Percentiles rank a stretch among this genome's conserved stretches.
These are phyloP conservation scores for Babesia bigemina DNA, from an alignment of 169 alveolate species.

Conservation along the genomic window DNA sequence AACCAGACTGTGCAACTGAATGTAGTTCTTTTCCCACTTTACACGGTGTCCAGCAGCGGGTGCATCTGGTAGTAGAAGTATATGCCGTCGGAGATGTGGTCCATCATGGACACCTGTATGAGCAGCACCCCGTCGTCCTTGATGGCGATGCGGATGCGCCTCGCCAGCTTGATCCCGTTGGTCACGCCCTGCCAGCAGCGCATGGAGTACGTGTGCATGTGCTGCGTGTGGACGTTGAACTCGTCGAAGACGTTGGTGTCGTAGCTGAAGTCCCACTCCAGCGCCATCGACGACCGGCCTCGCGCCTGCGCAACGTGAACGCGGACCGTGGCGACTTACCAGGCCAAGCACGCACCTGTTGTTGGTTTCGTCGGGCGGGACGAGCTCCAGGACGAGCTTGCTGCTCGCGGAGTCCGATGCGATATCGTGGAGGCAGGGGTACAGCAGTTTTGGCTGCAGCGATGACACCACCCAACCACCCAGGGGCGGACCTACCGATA, in stretches of 20 bases:
- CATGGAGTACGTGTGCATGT: slow-evolving; percentile 56
- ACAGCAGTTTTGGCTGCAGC: slow-evolving; percentile 50
- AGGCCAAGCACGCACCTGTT: slow-evolving; percentile 52
- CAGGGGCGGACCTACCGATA: slow-evolving; percentile 31
- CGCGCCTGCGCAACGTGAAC: slow-evolving; percentile 21
- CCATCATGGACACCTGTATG: slow-evolving; percentile 43
- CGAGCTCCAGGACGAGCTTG: slow-evolving; percentile 59
- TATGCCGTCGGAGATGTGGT: slow-evolving; percentile 55
- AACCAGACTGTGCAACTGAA: neutral
- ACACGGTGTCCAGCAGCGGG: slow-evolving; percentile 56
- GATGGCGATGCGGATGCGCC: slow-evolving; percentile 34
- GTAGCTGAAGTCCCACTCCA: slow-evolving; percentile 68
- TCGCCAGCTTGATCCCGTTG: slow-evolving; percentile 63
- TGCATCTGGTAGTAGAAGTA: slow-evolving; percentile 59
- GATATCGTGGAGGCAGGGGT: slow-evolving; percentile 63
- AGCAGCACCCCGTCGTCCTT: slow-evolving; percentile 68
- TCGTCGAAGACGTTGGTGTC: slow-evolving; percentile 63
- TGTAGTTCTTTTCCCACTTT: neutral
- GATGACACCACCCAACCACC: neutral
- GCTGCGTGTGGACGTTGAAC: slow-evolving; percentile 36
- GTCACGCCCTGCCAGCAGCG: slow-evolving; percentile 62
- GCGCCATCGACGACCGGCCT: slow-evolving; percentile 51
- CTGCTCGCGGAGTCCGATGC: slow-evolving; percentile 61
- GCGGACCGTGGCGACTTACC: slow-evolving; percentile 21
- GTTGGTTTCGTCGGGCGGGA: slow-evolving; percentile 46